Evolutionary conservation across 2,329 filamentous ascomycete genomes (phyloP), one percentile per base, ranked within the genome.

Genomic region (Aurifilum marmelostoma): DNA sequence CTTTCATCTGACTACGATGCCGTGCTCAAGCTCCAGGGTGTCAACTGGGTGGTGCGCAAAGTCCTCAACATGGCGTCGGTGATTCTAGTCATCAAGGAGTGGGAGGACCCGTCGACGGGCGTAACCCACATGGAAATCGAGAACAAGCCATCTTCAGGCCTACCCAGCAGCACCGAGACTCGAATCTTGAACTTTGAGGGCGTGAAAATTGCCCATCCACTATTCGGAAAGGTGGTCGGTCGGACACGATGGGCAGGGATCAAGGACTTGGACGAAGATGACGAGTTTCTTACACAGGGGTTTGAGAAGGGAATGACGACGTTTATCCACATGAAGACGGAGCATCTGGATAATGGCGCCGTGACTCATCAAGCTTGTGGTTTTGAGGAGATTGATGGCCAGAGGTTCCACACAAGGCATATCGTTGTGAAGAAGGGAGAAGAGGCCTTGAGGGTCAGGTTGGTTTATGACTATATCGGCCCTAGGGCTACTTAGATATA

Each of bases 1-100:
- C 66, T 71, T 43, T 71, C 70, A 27, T 68, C 66, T 62, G 67
- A 68, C n/a, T 71, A 66, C 18, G 70, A 71, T 47, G 56, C 60
- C 37, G 64, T 71, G 4, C 70, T 71, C 68, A 71, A 71, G 66
- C 61, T 65, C 12, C 70, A 71, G 59, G 68, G 68, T 29, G 70
- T 71, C 68, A 71, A 70, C 70, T 71, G 70, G 70, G 39, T 71
- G 54, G 70, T 66, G 43, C 70, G 70, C 68, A 71, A 71, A 62
- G 70, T 71, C 61, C 69, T 71, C 63, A 70, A 65, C 63, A 65
- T 68, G 63, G 66, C 58, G 63, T 66, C 70, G 37, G 52, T 71
- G 34, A 70, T 68, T 29, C 41, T 71, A 54, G 62, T 60, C 39
- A 67, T 71, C 61, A 63, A 59, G 32, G 64, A 71, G 63, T 58